These are phyloP conservation scores for Chrysosporium keratinophilum DNA, from an alignment of 2,329 filamentous ascomycete genomes.

Conservation along the genomic window DNA sequence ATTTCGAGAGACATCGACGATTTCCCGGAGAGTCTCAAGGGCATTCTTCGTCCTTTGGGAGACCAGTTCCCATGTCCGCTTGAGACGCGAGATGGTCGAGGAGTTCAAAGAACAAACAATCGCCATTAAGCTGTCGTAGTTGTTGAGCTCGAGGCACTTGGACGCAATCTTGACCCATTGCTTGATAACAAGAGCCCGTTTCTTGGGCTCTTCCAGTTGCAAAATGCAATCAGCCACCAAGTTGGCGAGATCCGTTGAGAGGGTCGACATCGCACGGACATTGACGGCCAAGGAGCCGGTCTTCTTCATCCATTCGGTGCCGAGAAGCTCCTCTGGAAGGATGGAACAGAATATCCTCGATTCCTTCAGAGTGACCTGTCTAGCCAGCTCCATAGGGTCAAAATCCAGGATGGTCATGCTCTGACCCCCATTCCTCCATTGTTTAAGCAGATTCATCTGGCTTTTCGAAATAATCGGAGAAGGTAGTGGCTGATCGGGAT, in stretches of 20 bases:
- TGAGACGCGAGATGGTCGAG: conserved; percentile 77
- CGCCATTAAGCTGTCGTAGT: conserved; percentile 94
- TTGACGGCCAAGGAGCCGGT: conserved; percentile 68
- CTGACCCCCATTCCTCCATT: conserved; percentile 62
- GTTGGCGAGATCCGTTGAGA: conserved; percentile 87
- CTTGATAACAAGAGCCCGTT: conserved; percentile 80
- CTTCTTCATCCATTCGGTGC: conserved; percentile 89
- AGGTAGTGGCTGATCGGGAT: conserved; percentile 62
- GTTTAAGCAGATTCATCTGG: conserved; percentile 60
- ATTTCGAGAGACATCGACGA: conserved; percentile 84
- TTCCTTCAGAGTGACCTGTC: conserved; percentile 86
- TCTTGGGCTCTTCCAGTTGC: conserved; percentile 80
- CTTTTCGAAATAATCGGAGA: conserved; percentile 61
- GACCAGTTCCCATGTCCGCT: conserved; percentile 83
- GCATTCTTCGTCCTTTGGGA: conserved; percentile 72
- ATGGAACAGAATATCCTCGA: conserved; percentile 88
- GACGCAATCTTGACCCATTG: conserved; percentile 95
- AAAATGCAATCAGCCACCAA: conserved; percentile 89
- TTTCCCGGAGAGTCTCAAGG: conserved; percentile 66
- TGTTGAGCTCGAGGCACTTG: conserved; percentile 78
- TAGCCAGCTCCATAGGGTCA: conserved; percentile 78
- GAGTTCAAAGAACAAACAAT: conserved; percentile 91
- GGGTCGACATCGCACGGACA: conserved; percentile 82
- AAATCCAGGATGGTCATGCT: conserved; percentile 75
- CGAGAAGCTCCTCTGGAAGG: conserved; percentile 79